Evolutionary conservation across 495 filamentous ascomycete genomes (phyloP).

Genomic region (Venustampulla echinocandica): DNA sequence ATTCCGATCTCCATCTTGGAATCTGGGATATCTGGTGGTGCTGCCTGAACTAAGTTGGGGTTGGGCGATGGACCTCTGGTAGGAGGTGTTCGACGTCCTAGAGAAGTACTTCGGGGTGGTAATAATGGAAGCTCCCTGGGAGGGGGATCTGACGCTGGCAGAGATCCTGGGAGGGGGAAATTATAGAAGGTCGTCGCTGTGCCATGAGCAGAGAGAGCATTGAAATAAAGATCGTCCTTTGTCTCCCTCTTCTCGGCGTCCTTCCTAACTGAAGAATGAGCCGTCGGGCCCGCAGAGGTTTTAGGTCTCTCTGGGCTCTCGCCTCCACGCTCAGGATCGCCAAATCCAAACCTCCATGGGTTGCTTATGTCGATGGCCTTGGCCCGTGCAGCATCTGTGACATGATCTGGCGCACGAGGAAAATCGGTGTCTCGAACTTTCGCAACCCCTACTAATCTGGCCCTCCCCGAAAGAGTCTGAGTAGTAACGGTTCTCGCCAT

Average conservation of each 20-base stretch:
- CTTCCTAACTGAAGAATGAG: constrained; percentile 9
- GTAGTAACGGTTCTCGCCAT: constrained; percentile 8
- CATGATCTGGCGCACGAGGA: constrained; percentile 21
- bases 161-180: constrained; percentile 26
- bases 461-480: constrained; percentile 6
- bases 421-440: constrained; percentile 19
- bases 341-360: constrained; percentile 6
- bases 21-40: constrained; percentile 14
- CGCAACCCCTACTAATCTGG: constrained; percentile 11
- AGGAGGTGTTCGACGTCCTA: constrained; percentile 9
- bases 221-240: constrained; percentile 42
- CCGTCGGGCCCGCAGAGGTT: constrained; percentile 17
- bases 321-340: constrained; percentile 8
- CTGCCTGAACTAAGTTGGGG: constrained; percentile 32
- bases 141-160: constrained; percentile 37
- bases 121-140: constrained; percentile 22
- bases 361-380: constrained; percentile 6
- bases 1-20: constrained; percentile 38
- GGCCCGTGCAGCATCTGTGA: constrained; percentile 23
- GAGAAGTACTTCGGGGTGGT: constrained; percentile 19
- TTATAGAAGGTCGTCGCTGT: constrained; percentile 25
- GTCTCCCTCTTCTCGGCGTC: constrained; percentile 29
- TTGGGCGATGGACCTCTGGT: constrained; percentile 21
- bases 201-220: constrained; percentile 17
- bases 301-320: constrained; percentile 18